These are phyloP conservation scores for Pseudocercospora ulei DNA, from an alignment of 2,329 filamentous ascomycete species.

Conservation along the genomic window DNA sequence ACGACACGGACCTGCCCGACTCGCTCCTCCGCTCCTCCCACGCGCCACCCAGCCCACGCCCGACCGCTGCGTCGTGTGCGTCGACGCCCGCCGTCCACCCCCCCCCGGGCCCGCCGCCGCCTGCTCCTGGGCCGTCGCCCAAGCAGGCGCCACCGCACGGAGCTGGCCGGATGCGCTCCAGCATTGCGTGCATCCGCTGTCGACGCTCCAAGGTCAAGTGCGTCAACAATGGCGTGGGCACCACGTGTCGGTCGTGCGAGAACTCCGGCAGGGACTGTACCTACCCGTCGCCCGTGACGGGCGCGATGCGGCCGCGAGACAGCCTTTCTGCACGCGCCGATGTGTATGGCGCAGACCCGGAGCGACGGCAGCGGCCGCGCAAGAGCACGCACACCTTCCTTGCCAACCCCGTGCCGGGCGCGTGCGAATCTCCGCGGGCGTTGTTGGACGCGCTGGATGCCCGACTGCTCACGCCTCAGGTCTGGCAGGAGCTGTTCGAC, in stretches of 20 bases:
- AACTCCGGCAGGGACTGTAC: slow-evolving; percentile 61
- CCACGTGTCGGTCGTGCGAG: slow-evolving; percentile 64
- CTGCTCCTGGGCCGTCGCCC: slow-evolving; percentile 27
- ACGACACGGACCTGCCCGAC: slow-evolving; percentile 20
- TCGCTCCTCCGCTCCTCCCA: slow-evolving; percentile 21
- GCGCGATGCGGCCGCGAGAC: slow-evolving; percentile 30
- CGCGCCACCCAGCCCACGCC: slow-evolving; percentile 14
- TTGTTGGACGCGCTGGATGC: slow-evolving; percentile 53
- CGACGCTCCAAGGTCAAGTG: slow-evolving; percentile 79
- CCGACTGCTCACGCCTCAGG: slow-evolving; percentile 51
- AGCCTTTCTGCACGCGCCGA: slow-evolving; percentile 22
- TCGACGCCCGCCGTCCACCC: slow-evolving; percentile 13
- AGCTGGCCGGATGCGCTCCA: slow-evolving; percentile 54
- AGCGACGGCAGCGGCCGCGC: slow-evolving; percentile 33
- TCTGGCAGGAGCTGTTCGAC: slow-evolving; percentile 61
- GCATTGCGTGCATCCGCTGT: slow-evolving; percentile 67
- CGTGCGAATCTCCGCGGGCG: slow-evolving; percentile 38
- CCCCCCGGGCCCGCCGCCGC: slow-evolving; percentile 15
- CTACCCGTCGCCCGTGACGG: slow-evolving; percentile 51
- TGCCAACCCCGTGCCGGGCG: slow-evolving; percentile 35
- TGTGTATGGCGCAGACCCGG: slow-evolving; percentile 23
- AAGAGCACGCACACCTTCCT: slow-evolving; percentile 35
- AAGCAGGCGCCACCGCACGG: slow-evolving; percentile 27
- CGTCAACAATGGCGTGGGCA: slow-evolving; percentile 63
- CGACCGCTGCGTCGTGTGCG: slow-evolving; percentile 5